Evolutionary conservation across 2,329 filamentous ascomycete genomes (phyloP), one percentile per base, ranked within the genome.

Genomic region (Ceratocystis papillata): DNA sequence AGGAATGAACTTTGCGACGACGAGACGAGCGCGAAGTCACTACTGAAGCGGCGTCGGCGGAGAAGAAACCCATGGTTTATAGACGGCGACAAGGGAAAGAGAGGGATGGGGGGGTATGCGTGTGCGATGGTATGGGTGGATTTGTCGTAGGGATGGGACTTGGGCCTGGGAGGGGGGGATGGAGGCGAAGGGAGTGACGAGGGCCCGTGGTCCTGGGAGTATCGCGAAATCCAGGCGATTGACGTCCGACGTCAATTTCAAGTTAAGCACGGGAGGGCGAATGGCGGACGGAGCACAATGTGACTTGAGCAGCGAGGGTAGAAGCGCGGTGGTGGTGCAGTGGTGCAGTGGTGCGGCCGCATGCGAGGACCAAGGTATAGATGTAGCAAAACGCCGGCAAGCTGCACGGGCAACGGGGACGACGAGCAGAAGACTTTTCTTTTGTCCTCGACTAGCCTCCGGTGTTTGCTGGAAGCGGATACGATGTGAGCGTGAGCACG

Each of bases 41-140:
- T 30, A 64, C 44, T 15, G 68, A 69, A 22, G 64, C 60, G 55
- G 46, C 57, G 62, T 69, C 68, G 64, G 63, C 55, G 20, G 67
- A 68, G 63, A 67, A 67, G 62, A 67, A 69, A 46, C 67, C 65
- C 68, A 69, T 69, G 55, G 22, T 67, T 67, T 45, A 62, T 46
- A 53, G 62, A 63, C 17, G 17, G 22, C 37, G 37, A 46, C 22
- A 33, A 22, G 44, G 17, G 44, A 28, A 22, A 6, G 10, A 17
- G 6, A 8, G 25, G n/a, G 60, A 25, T 37, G 41, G 25, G 22
- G 22, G 25, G 37, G 20, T 15, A 15, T 30, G 44, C 3, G 20
- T 46, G 22, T 17, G 37, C n/a, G 44, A 6, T 48, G 10, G n/a
- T 28, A 15, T 41, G 30, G n/a, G 25, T 44, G 37, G 20, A 28